Evolutionary conservation across 345 rosid genomes (phyloP), one percentile per base, ranked within the genome.

Genomic region (Citrus cavaleriei): DNA sequence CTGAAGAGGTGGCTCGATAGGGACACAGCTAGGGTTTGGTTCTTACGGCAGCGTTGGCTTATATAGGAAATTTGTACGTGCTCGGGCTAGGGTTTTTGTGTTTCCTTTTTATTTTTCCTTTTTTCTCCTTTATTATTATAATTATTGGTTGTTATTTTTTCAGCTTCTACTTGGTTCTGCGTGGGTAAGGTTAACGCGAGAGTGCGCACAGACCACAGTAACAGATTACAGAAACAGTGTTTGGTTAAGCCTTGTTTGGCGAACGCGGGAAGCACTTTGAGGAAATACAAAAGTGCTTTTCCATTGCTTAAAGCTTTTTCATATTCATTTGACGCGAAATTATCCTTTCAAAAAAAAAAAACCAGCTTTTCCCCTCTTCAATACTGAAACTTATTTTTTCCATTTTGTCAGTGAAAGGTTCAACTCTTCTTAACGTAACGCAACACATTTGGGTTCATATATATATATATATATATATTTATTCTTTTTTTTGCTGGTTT

Each of bases 21-120:
- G 68, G 66, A 55, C 57, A 54, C 38, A 68, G 67, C 40, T 68
- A 77, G 73, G 79, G 79, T 76, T 67, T 34, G 32, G 18, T 25
- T 16, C 7, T 35, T 37, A 57, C 66, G 63, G 38, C 67, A 55
- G 73, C 57, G 66, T 68, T 37, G 12, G 73, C 73, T 68, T 77
- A 55, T 68, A 77, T 77, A 77, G 58, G 72, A 77, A 46, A 55
- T 35, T 9, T 57, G 40, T 38, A 68, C 73, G 2, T 1, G 7
- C 51, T 7, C 63, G 9, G 25, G 55, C 66, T 77, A 77, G 79
- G 79, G 79, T 46, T 77, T 77, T 77, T 77, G 73, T 35, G 57
- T 66, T 24, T 55, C 12, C 12, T 7, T 55, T 30, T 65, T 62
- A 10, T 19, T 40, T 30, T 18, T 54, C 19, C 6, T 54, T 63